Percentiles rank a stretch among this genome's conserved stretches.
phyloP scores from a whole-genome alignment of 164 flowering plant species.

The Taxillus chinensis region DNA sequence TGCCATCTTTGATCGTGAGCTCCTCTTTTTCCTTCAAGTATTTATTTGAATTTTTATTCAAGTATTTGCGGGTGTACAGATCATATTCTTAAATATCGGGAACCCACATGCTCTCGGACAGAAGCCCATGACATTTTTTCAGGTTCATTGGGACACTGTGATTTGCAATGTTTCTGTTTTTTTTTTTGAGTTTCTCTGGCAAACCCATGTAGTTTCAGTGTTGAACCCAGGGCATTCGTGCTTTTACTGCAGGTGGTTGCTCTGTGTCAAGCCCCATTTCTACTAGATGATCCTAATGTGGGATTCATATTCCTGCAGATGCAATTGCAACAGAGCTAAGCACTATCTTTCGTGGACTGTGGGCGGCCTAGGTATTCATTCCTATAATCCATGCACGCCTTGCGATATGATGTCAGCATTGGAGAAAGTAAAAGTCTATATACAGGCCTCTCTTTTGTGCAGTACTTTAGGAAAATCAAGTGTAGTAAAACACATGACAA shows the following conservation, averaged over 20 bases:
- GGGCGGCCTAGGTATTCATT: constrained; percentile 78
- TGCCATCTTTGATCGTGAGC: too few species aligned
- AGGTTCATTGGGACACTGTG: constrained; percentile 30
- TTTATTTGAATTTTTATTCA: too few species aligned
- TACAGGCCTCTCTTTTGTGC: too few species aligned
- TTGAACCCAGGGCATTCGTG: constrained; percentile 6
- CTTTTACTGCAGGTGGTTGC: constrained; percentile 69
- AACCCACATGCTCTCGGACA: constrained; percentile 98
- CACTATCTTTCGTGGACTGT: constrained; percentile 76
- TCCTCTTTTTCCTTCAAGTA: too few species aligned
- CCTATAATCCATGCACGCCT: not conserved
- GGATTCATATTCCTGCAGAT: constrained; percentile 89
- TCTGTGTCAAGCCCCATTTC: constrained; percentile 97
- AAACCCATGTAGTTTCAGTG: not conserved
- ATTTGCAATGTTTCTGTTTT: not conserved
- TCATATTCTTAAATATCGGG: constrained; percentile 93
- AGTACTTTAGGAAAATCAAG: too few species aligned
- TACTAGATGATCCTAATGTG: constrained; percentile 89
- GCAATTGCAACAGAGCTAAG: constrained; percentile 89
- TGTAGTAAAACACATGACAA: too few species aligned
- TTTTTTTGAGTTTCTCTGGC: not conserved
- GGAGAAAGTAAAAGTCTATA: not conserved
- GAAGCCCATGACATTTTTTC: constrained; percentile 91
- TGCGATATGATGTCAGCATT: not conserved
- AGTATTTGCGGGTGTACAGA: too few species aligned